Conservation (phyloP, 1,284 basidiomycete genomes). For the Erythrobasidium hasegawianum region DNA sequence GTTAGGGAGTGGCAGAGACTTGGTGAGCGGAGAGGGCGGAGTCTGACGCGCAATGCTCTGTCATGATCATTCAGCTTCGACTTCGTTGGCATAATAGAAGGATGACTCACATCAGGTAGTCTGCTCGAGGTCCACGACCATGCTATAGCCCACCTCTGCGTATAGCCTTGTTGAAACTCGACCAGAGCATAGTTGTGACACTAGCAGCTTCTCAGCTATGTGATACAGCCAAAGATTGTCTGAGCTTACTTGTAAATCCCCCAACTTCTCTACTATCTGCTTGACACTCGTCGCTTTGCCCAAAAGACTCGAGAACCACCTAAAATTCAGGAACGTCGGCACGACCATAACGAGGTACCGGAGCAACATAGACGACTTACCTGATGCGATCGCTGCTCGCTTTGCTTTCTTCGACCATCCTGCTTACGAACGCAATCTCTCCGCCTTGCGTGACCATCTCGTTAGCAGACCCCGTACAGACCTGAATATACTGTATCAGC, state of each 20-base stretch:
- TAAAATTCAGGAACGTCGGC: too few relatives aligned
- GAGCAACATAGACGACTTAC: slow-evolving; percentile 50
- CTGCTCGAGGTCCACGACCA: slow-evolving; percentile 69
- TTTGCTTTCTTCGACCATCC: slow-evolving; percentile 73
- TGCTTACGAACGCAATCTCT: slow-evolving; percentile 69
- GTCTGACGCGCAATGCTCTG: slow-evolving; percentile 5
- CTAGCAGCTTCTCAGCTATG: too few relatives aligned
- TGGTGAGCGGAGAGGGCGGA: slow-evolving; percentile 6
- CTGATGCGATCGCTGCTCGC: slow-evolving; percentile 55
- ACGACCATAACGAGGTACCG: too few relatives aligned
- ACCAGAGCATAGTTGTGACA: slow-evolving; percentile 79
- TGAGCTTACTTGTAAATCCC: slow-evolving; percentile 55
- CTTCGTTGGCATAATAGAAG: too few relatives aligned
- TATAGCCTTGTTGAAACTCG: slow-evolving; percentile 77
- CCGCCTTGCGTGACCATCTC: slow-evolving; percentile 87
- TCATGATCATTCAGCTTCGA: background rate
- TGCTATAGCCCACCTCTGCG: slow-evolving; percentile 78
- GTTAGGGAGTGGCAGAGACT: slow-evolving; percentile 19
- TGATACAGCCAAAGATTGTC: too few relatives aligned
- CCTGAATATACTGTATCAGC: too few relatives aligned
- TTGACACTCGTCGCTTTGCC: slow-evolving; percentile 75
- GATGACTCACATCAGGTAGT: slow-evolving; percentile 75
- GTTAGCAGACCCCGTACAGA: slow-evolving; percentile 72
- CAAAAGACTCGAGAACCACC: slow-evolving; percentile 89
- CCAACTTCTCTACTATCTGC: slow-evolving; percentile 60